Evolutionary conservation across 2,329 filamentous ascomycete species (phyloP), one percentile per base, ranked within the genome.

Genomic region (Fusarium sp.): DNA sequence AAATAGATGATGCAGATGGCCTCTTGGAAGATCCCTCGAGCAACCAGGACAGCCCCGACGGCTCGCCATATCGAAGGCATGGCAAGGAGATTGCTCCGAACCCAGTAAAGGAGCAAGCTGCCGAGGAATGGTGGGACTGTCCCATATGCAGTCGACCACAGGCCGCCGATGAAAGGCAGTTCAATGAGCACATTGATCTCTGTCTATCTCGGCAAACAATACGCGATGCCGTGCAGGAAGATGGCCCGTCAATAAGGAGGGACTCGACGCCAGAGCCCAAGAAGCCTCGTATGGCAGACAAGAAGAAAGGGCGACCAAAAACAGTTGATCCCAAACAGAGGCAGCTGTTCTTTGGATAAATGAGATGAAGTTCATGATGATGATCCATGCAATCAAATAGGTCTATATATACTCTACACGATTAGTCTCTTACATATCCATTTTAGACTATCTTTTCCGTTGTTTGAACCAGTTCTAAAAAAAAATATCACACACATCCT

Each of bases 161-260:
- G 75, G 75, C 83, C 0, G 87, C 93, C 0, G 86, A 95, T 54
- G 93, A 97, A 77, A 85, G 85, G 49, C 82, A 81, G 0, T 97
- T 98, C 80, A 99, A 99, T 72, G 88, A 91, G 61, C 96, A 99
- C 75, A 93, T 99, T 56, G 96, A 99, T 77, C 86, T 91, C 8
- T 99, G 96, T 77, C 85, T 99, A 1, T 97, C 94, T 0, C 86
- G 90, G 60, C 89, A 92, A 75, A 92, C 93, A 0, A 98, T 99
- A 73, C 90, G 90, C 49, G 93, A 97, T 74, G 91, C 89, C 0
- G 90, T 96, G 1, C 89, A 92, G 62, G 84, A 84, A 60, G 79
- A 84, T 65, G 76, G 75, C 53, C 55, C 76, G 27, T 68, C 62
- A 7, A 62, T 54, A 51, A 46, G 60, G 14, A 62, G 59, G 14